Conservation (phyloP, 441 rosid species). For the Pelargonium myrrhifolium region DNA sequence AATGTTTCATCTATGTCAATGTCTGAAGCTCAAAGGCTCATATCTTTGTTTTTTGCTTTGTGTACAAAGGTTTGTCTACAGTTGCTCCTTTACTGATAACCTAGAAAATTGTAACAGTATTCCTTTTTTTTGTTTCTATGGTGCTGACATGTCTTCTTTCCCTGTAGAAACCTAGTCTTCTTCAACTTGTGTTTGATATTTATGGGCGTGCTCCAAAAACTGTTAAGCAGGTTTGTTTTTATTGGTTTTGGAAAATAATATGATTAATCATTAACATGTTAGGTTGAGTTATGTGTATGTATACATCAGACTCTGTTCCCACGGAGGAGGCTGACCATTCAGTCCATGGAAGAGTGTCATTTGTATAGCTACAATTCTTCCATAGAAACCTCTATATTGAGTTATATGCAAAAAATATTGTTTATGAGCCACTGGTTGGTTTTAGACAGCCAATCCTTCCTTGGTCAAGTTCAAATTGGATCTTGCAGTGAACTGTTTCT, state of each 20-base stretch:
- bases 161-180: constrained; percentile 79
- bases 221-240: constrained; percentile 69
- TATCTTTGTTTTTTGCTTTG: constrained; percentile 87
- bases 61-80: constrained; percentile 72
- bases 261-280: neutral
- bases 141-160: constrained; percentile 25
- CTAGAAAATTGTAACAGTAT: neutral
- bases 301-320: neutral
- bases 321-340: neutral
- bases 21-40: constrained; percentile 76
- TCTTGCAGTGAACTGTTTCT: constrained; percentile 4
- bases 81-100: constrained; percentile 13
- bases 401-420: too few species aligned
- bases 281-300: constrained; percentile 7
- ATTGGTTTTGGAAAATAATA: neutral
- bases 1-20: constrained; percentile 45
- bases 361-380: neutral
- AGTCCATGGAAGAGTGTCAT: neutral
- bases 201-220: constrained; percentile 75
- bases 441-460: neutral
- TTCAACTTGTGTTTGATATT: constrained; percentile 70
- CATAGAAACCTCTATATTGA: neutral
- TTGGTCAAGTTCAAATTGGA: neutral
- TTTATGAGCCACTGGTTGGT: neutral
- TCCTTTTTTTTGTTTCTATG: constrained; percentile 9